Evolutionary conservation across 768 basidiomycete species (phyloP).

Genomic region (Hortiboletus campestris): DNA sequence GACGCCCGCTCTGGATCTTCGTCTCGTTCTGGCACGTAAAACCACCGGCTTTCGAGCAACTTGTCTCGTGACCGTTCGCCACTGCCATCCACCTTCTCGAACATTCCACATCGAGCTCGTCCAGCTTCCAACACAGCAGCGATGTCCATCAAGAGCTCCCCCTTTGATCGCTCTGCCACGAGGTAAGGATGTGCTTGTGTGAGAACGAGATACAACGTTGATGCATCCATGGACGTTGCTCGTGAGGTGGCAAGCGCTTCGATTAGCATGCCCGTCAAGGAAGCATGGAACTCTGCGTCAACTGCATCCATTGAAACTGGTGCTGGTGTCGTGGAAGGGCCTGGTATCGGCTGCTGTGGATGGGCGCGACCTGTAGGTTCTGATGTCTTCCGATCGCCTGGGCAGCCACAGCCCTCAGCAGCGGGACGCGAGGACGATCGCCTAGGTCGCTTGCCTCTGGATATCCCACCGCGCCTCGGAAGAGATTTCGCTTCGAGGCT

Average conservation of each 20-base stretch:
- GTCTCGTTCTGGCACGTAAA: slow-evolving; percentile 72
- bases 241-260: slow-evolving; percentile 72
- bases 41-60: slow-evolving; percentile 54
- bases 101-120: slow-evolving; percentile 53
- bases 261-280: slow-evolving; percentile 65
- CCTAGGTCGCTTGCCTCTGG: slow-evolving; percentile 1
- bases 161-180: slow-evolving; percentile 31
- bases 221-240: slow-evolving; percentile 60
- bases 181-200: slow-evolving; percentile 55
- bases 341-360: background rate
- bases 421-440: slow-evolving; percentile 9
- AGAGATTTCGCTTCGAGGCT: background rate
- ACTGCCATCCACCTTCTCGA: slow-evolving; percentile 69
- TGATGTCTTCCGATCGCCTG: slow-evolving; percentile 4
- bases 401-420: background rate
- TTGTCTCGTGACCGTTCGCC: slow-evolving; percentile 54
- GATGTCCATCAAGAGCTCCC: slow-evolving; percentile 51
- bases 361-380: background rate
- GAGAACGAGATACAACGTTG: slow-evolving; percentile 50
- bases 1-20: slow-evolving; percentile 67
- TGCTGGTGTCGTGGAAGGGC: background rate
- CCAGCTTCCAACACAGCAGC: slow-evolving; percentile 47
- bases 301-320: slow-evolving; percentile 14
- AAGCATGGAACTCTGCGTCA: slow-evolving; percentile 33
- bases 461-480: background rate